phyloP scores from a whole-genome alignment of 1,284 basidiomycete genomes.

The Cutaneotrichosporon cyanovorans region DNA sequence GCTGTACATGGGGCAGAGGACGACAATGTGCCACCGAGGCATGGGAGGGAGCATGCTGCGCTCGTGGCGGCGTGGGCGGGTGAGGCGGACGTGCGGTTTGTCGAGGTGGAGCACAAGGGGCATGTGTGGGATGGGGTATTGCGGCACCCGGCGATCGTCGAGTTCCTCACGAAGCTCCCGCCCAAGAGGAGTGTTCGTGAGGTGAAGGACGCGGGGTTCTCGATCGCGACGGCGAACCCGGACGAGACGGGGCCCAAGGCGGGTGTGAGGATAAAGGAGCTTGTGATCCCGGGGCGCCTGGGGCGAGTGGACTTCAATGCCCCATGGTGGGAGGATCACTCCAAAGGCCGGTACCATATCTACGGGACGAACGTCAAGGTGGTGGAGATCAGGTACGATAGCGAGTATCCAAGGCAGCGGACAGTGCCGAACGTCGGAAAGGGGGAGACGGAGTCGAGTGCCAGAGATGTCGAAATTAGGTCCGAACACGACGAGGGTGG shows the following conservation, averaged over 20 bases:
- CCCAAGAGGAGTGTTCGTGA: constrained; percentile 15
- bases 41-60: constrained; percentile 28
- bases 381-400: constrained; percentile 12
- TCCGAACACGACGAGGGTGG: too few species aligned
- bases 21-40: constrained; percentile 41
- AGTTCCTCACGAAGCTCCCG: constrained; percentile 27
- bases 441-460: not conserved
- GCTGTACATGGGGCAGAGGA: constrained; percentile 65
- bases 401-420: too few species aligned
- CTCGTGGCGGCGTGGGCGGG: constrained; percentile 26
- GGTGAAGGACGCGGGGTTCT: constrained; percentile 31
- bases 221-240: constrained; percentile 44
- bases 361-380: constrained; percentile 32
- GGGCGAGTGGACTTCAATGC: constrained; percentile 38
- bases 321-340: constrained; percentile 23
- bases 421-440: not conserved
- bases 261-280: constrained; percentile 43
- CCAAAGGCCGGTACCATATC: constrained; percentile 14
- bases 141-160: constrained; percentile 27
- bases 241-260: constrained; percentile 42
- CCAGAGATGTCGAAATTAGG: not conserved
- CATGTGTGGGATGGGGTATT: constrained; percentile 47
- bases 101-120: constrained; percentile 36
- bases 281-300: constrained; percentile 39
- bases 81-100: constrained; percentile 12